Base-by-base conservation (phyloP, 768 basidiomycete genomes). In the Naganishia antarctica region DNA sequence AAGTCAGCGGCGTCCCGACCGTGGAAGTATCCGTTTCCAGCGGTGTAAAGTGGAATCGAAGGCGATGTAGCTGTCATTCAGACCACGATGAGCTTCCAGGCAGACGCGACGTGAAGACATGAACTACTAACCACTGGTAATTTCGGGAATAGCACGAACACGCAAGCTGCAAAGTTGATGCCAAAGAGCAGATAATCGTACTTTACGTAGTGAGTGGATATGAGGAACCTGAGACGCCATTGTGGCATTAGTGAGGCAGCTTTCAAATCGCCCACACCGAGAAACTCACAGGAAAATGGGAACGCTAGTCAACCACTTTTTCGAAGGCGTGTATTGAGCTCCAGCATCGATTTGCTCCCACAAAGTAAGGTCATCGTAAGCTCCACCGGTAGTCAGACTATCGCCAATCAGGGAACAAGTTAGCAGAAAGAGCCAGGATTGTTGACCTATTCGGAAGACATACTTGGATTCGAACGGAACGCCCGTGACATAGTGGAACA, bases 321-420 rank as follows among this genome's bases (percentile, higher is more conserved):
- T 96, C 5, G 96, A 87, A 0, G 96, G 96, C 5, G 96, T 99
- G 78, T 98, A 96, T 73, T 98, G 96, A 0, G 93, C 96, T 41
- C 96, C 96, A 53, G 90, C 88, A 78, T 99, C 96, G 53, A 99
- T 99, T 82, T 99, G 96, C 75, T 99, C 96, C 96, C 96, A 99
- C 31, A 99, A 81, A 0, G 96, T 98, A 50, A 98, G 83, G 71
- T 97, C 91, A 76, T 98, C 96, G 79, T 94, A 99, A 13, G 91
- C 96, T 25, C 96, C 96, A 12, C 87, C 87, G 70, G 73, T 73
- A 18, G 75, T 71, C 60, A 75, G 66, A 41, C 71, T 76, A 62
- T 16, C 28, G 41, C 6, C 11, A 13, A 26, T 18, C 45, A 32
- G 28, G 21, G n/a, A 7, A 26, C 41, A 89, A 86, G 63, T 85